Conservation (phyloP, 2,329 filamentous ascomycete genomes). For the Colletotrichum viniferum region DNA sequence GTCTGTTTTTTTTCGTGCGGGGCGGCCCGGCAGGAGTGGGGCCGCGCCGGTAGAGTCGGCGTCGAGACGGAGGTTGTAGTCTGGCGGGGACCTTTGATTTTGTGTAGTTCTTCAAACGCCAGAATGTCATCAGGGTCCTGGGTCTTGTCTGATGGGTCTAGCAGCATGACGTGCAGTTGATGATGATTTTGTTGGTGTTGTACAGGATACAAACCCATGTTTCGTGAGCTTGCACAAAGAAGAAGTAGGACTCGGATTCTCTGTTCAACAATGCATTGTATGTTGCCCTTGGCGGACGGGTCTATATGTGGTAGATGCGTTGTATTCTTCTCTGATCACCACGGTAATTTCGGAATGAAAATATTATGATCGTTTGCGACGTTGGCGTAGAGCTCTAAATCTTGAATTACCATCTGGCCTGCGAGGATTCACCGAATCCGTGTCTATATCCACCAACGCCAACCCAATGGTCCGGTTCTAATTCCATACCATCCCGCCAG, state of each 20-base stretch:
- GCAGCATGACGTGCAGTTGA: background rate
- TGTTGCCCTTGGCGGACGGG: background rate
- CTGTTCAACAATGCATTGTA: background rate
- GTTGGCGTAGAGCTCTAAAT: background rate
- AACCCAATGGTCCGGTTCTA: background rate
- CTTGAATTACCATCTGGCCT: background rate
- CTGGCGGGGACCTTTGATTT: background rate
- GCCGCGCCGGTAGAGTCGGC: background rate
- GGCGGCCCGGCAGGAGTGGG: slow-evolving; percentile 7
- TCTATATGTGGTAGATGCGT: rapidly evolving
- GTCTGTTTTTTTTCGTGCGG: background rate
- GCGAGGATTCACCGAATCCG: background rate
- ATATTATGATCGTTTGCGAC: background rate
- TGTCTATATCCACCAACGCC: background rate
- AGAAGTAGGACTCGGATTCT: background rate
- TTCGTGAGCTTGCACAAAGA: background rate
- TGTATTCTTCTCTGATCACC: background rate
- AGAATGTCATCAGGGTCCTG: background rate
- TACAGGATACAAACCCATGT: background rate
- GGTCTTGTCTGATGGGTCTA: background rate
- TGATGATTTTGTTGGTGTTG: background rate
- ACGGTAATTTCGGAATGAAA: background rate
- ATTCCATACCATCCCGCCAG: background rate
- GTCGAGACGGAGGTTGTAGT: background rate
- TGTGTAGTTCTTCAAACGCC: background rate